These are phyloP conservation scores for Fraxinus ornus DNA, from an alignment of 305 asterid species.

Conservation along the genomic window DNA sequence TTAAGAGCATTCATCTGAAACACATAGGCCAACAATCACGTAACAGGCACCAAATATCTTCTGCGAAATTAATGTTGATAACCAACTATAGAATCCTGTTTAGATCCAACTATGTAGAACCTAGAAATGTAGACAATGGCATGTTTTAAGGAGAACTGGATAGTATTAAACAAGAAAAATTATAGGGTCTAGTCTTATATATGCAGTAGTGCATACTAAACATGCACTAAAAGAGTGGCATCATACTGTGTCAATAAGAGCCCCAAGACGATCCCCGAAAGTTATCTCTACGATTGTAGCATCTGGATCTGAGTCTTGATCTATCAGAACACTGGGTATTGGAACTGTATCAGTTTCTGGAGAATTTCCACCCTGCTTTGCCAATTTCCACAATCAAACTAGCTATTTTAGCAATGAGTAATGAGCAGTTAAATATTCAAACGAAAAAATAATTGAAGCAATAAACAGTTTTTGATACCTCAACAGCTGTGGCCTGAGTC, in stretches of 20 bases:
- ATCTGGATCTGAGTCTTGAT: slow-evolving; percentile 87
- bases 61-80: slow-evolving; percentile 1
- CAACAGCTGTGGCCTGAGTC: slow-evolving; percentile 60
- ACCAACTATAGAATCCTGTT: slow-evolving; percentile 1
- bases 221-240: slow-evolving; percentile 1
- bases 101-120: not conserved
- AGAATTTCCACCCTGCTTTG: slow-evolving; percentile 60
- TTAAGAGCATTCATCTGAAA: slow-evolving; percentile 82
- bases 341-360: slow-evolving; percentile 63
- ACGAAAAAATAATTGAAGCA: not conserved
- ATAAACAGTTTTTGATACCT: slow-evolving; percentile 48
- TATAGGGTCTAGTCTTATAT: not conserved
- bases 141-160: not conserved
- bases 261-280: slow-evolving; percentile 96
- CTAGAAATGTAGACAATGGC: not conserved
- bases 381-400: slow-evolving; percentile 23
- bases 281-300: slow-evolving; percentile 90
- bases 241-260: slow-evolving; percentile 87
- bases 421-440: slow-evolving; percentile 15
- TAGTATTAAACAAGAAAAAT: not conserved
- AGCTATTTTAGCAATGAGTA: not conserved
- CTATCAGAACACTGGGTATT: slow-evolving; percentile 72
- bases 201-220: not conserved
- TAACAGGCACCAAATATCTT: slow-evolving; percentile 17
- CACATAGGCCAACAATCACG: slow-evolving; percentile 31